Evolutionary conservation across 257 asterid genomes (phyloP).

Genomic region (Solanum raphanifolium): DNA sequence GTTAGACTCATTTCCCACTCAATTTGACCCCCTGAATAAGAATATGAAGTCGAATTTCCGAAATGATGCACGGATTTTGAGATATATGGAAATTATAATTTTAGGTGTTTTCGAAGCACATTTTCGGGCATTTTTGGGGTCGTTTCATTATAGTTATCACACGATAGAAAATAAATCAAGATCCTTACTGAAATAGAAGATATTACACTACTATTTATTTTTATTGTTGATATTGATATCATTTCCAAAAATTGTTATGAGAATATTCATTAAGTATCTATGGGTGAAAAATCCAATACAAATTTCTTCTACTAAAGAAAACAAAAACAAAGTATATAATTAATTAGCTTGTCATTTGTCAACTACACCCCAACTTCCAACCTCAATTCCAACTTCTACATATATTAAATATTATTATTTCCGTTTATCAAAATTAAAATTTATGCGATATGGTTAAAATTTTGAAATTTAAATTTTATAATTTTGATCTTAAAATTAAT

Average conservation of each 20-base stretch:
- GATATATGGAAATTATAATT: too few relatives aligned
- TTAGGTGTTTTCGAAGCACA: too few relatives aligned
- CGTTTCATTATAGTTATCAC: background rate
- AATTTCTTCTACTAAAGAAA: background rate
- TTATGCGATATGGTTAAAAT: too few relatives aligned
- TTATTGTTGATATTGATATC: background rate
- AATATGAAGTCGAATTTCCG: too few relatives aligned
- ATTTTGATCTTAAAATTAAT: too few relatives aligned
- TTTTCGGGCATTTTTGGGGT: too few relatives aligned
- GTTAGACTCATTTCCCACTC: too few relatives aligned
- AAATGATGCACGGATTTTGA: too few relatives aligned
- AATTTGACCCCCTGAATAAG: too few relatives aligned
- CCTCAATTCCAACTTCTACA: background rate
- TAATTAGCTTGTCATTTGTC: background rate
- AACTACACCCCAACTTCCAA: background rate
- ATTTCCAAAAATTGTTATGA: background rate
- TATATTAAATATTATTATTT: background rate
- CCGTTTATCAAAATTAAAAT: background rate
- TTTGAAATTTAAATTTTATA: too few relatives aligned
- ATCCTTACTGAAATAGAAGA: background rate
- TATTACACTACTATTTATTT: background rate
- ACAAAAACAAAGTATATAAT: background rate
- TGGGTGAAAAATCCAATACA: background rate
- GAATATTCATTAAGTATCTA: background rate
- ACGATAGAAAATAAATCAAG: background rate